These are phyloP conservation scores for Rutstroemia sp. DNA, from an alignment of 2,329 filamentous ascomycete genomes.

Conservation along the genomic window DNA sequence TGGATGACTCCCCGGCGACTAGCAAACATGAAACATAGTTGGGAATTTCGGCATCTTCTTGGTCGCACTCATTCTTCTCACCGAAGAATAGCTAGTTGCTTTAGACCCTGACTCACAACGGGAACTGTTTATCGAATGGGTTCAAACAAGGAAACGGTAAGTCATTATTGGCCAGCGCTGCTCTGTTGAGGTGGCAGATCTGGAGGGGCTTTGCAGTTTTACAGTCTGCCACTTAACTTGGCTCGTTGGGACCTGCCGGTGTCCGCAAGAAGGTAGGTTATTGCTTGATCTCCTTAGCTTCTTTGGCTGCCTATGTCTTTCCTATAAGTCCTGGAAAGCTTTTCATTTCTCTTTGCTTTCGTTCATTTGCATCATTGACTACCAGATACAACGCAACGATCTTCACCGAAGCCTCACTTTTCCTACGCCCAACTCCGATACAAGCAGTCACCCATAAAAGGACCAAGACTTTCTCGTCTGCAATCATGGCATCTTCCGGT, in stretches of 20 bases:
- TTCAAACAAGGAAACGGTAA: too few relatives aligned
- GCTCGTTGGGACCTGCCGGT: background rate
- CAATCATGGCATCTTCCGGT: constrained; percentile 1
- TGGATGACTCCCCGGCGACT: too few relatives aligned
- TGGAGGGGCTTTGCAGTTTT: too few relatives aligned
- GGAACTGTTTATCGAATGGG: too few relatives aligned
- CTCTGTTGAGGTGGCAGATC: too few relatives aligned
- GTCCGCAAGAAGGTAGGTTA: background rate
- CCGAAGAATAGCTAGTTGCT: too few relatives aligned
- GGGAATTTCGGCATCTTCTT: too few relatives aligned
- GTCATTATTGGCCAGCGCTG: too few relatives aligned
- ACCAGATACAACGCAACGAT: background rate
- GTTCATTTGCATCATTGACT: background rate
- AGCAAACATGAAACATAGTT: too few relatives aligned
- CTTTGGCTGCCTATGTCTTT: background rate
- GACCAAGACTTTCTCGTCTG: background rate
- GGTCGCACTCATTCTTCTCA: too few relatives aligned
- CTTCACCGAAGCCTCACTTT: background rate
- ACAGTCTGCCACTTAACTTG: background rate
- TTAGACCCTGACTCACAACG: too few relatives aligned
- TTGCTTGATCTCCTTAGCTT: background rate
- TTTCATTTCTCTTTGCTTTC: background rate
- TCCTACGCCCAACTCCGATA: background rate
- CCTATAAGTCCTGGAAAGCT: background rate
- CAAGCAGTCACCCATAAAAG: background rate